Percentiles rank a stretch among this genome's conserved stretches.
phyloP scores from a whole-genome alignment of 352 stramenopile species.

The Globisporangium viniferum region DNA sequence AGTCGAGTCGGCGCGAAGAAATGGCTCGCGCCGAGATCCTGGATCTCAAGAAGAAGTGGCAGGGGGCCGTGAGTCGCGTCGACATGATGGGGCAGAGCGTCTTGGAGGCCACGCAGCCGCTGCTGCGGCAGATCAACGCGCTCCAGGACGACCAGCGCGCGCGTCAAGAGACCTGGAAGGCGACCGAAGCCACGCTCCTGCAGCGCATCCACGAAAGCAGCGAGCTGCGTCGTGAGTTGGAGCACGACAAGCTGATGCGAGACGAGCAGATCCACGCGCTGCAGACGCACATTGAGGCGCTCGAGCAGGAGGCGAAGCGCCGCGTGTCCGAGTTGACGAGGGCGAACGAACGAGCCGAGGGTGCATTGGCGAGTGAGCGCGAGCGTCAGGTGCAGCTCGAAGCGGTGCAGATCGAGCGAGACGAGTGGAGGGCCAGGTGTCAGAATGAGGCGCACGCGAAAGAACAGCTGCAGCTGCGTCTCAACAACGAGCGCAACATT shows the following conservation, averaged over 20 bases:
- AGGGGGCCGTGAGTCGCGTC: constrained; percentile 63
- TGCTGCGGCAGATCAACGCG: constrained; percentile 66
- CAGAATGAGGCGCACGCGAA: constrained; percentile 37
- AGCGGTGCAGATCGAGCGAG: constrained; percentile 43
- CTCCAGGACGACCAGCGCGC: constrained; percentile 65
- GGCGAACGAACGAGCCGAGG: constrained; percentile 33
- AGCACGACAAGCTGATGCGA: constrained; percentile 39
- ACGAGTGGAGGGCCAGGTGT: constrained; percentile 41
- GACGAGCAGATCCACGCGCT: constrained; percentile 40
- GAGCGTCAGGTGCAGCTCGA: constrained; percentile 40
- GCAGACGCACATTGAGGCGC: constrained; percentile 27
- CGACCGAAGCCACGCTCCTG: constrained; percentile 40
- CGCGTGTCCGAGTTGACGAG: constrained; percentile 30
- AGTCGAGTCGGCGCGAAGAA: constrained; percentile 57
- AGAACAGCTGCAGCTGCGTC: constrained; percentile 30
- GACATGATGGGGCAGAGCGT: constrained; percentile 67
- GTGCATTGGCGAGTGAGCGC: constrained; percentile 26
- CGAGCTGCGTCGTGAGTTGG: constrained; percentile 27
- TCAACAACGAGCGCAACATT: constrained; percentile 20
- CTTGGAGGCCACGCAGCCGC: constrained; percentile 69
- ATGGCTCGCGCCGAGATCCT: constrained; percentile 48
- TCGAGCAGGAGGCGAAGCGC: constrained; percentile 28
- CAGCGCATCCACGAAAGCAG: constrained; percentile 38
- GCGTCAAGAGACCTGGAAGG: constrained; percentile 56
- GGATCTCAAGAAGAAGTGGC: constrained; percentile 76